phyloP scores from a whole-genome alignment of 179 eudicot genomes.

The Actinidia chinensis region DNA sequence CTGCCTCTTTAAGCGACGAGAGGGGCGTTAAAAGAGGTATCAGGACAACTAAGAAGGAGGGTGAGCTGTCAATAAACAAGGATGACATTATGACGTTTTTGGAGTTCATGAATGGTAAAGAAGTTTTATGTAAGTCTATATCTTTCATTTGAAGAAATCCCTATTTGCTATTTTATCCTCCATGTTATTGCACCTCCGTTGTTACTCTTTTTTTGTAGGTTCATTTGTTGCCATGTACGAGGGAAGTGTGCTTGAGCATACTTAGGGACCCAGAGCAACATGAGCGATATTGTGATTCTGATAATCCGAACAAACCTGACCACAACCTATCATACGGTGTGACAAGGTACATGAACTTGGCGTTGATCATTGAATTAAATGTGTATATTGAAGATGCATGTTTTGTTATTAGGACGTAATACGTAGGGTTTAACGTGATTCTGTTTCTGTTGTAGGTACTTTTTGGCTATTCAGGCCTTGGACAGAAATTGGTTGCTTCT shows the following conservation, averaged over 20 bases:
- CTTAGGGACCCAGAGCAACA: conserved; percentile 52
- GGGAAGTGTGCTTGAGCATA: conserved; percentile 69
- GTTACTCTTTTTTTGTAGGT: conserved; percentile 42
- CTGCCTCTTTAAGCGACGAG: conserved; percentile 47
- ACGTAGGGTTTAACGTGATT: conserved; percentile 7
- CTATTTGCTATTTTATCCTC: conserved; percentile 14
- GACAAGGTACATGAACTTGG: conserved; percentile 57
- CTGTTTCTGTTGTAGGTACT: conserved; percentile 59
- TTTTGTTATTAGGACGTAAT: no score
- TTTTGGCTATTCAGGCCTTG: conserved; percentile 81
- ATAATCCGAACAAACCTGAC: conserved; percentile 34
- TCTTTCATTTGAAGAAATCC: background rate
- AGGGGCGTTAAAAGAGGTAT: no score
- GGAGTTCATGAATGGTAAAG: conserved; percentile 74
- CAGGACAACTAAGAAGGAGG: conserved; percentile 43
- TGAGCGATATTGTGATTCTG: conserved; percentile 36
- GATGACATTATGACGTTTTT: conserved; percentile 66
- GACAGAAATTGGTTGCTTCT: conserved; percentile 95
- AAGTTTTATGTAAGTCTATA: conserved; percentile 75
- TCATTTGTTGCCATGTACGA: conserved; percentile 84
- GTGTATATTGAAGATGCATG: background rate
- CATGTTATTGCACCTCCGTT: background rate
- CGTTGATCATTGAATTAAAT: background rate
- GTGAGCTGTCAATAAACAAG: conserved; percentile 50
- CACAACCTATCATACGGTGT: conserved; percentile 55